phyloP scores from a whole-genome alignment of 192 early-diverging fungal genomes.

The Coemansia sp. region DNA sequence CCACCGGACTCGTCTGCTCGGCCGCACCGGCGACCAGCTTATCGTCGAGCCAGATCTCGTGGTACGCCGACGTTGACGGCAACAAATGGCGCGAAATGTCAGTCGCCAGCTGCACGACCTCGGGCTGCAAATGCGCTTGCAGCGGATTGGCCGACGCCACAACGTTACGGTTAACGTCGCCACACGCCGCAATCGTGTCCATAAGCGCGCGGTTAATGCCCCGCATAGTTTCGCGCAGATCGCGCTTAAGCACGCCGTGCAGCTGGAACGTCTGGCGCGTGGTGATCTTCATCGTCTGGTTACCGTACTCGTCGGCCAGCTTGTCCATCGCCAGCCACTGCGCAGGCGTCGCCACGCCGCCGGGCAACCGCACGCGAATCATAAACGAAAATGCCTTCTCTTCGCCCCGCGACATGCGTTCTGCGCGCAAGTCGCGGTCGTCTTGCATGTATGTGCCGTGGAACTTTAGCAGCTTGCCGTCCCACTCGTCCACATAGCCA shows the following conservation, averaged over 20 bases:
- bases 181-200: slow-evolving; percentile 94
- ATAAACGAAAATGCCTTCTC: slow-evolving; percentile 96
- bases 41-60: slow-evolving; percentile 97
- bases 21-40: slow-evolving; percentile 79
- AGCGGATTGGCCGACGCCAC: slow-evolving; percentile 89
- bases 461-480: slow-evolving; percentile 93
- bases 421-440: slow-evolving; percentile 90
- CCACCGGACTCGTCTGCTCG: slow-evolving; percentile 55
- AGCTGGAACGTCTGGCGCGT: slow-evolving; percentile 97
- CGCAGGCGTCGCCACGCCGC: slow-evolving; percentile 80
- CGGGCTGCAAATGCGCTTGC: slow-evolving; percentile 73
- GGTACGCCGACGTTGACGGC: slow-evolving; percentile 87
- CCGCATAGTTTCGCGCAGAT: slow-evolving; percentile 84
- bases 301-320: slow-evolving; percentile 81
- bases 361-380: slow-evolving; percentile 94
- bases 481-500: slow-evolving; percentile 82
- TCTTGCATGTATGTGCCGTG: slow-evolving; percentile 98
- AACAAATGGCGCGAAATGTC: slow-evolving; percentile 76
- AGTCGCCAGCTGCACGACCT: slow-evolving; percentile 71
- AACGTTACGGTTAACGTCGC: slow-evolving; percentile 97
- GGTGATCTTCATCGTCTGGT: slow-evolving; percentile 89
- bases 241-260: slow-evolving; percentile 91
- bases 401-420: slow-evolving; percentile 76
- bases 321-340: slow-evolving; percentile 96
- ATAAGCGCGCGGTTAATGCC: slow-evolving; percentile 89